Percentiles rank a stretch among this genome's conserved stretches.
Evolutionary conservation across 192 early-diverging fungal genomes (phyloP).

Genomic region (Backusella mclennaniae): DNA sequence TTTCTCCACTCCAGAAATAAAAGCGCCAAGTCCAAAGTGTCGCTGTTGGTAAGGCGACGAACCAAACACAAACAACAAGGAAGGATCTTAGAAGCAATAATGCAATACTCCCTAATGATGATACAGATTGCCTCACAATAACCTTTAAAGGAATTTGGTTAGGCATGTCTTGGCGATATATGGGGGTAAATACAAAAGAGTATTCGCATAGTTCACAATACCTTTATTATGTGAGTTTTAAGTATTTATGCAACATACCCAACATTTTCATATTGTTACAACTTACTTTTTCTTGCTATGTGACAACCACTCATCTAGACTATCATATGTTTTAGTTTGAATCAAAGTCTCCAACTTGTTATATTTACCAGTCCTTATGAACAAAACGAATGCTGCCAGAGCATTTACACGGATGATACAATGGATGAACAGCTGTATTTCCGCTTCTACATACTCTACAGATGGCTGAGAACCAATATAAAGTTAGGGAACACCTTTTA

Average conservation of each 20-base stretch:
- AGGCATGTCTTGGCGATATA: constrained; percentile 73
- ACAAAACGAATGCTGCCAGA: constrained; percentile 92
- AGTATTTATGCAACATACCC: neutral
- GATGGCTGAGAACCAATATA: constrained; percentile 43
- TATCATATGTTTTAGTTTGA: constrained; percentile 4
- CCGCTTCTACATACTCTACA: constrained; percentile 82
- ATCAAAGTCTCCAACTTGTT: neutral
- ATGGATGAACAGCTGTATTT: constrained; percentile 70
- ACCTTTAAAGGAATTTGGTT: constrained; percentile 56
- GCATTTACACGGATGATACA: constrained; percentile 94
- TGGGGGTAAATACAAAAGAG: constrained; percentile 79
- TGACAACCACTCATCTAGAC: constrained; percentile 79
- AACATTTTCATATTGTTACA: neutral
- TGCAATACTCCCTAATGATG: neutral
- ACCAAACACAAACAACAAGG: constrained; percentile 71
- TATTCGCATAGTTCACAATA: constrained; percentile 92
- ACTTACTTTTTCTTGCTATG: constrained; percentile 73
- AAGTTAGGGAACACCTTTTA: neutral
- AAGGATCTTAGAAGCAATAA: constrained; percentile 51
- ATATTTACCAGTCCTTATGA: constrained; percentile 79
- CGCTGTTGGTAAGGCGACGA: constrained; percentile 77
- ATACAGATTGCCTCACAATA: constrained; percentile 18
- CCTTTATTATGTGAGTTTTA: constrained; percentile 25
- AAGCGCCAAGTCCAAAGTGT: constrained; percentile 83
- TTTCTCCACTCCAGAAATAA: constrained; percentile 78